A percentile compares a stretch with the other conserved stretches of the same genome.
These are phyloP conservation scores for Hypoxylon crocopeplum DNA, from an alignment of 495 filamentous ascomycete genomes.

Conservation along the genomic window DNA sequence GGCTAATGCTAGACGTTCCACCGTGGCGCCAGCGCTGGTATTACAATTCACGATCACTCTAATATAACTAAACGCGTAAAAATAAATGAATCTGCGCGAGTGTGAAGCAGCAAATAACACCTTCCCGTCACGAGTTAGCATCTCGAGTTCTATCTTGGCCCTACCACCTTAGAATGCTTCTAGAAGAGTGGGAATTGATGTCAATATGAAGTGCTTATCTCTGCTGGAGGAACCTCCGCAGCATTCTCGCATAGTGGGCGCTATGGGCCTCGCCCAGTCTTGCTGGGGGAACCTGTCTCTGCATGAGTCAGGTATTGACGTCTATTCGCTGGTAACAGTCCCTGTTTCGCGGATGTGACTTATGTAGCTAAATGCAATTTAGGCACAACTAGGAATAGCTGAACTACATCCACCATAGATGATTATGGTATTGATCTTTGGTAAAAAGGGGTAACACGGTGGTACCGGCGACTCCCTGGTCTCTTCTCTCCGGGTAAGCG, in stretches of 20 bases:
- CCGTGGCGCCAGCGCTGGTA: conserved; percentile 1
- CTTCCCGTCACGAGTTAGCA: conserved; percentile 33
- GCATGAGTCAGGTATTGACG: conserved; percentile 2
- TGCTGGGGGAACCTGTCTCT: conserved; percentile 4
- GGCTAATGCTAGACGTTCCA: background rate
- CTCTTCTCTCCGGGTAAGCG: background rate
- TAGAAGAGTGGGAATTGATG: background rate
- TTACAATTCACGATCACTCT: conserved; percentile 3
- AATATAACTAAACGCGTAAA: background rate
- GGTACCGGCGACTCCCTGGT: background rate
- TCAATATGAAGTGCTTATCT: conserved; percentile 3
- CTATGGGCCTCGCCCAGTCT: conserved; percentile 3
- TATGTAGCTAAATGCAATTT: conserved; percentile 18
- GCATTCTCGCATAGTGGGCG: background rate
- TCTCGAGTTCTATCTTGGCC: conserved; percentile 19
- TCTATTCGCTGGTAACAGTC: conserved; percentile 31
- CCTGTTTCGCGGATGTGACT: conserved; percentile 26
- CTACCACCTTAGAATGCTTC: conserved; percentile 2
- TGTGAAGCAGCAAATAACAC: conserved; percentile 18
- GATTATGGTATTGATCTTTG: background rate
- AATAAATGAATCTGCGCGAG: background rate
- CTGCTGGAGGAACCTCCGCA: background rate
- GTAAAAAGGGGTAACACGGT: conserved; percentile 17
- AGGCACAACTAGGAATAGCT: conserved; percentile 14
- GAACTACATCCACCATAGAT: background rate